Evolutionary conservation across 2,329 filamentous ascomycete genomes (phyloP), one percentile per base, ranked within the genome.

Genomic region (Neurospora sp.): DNA sequence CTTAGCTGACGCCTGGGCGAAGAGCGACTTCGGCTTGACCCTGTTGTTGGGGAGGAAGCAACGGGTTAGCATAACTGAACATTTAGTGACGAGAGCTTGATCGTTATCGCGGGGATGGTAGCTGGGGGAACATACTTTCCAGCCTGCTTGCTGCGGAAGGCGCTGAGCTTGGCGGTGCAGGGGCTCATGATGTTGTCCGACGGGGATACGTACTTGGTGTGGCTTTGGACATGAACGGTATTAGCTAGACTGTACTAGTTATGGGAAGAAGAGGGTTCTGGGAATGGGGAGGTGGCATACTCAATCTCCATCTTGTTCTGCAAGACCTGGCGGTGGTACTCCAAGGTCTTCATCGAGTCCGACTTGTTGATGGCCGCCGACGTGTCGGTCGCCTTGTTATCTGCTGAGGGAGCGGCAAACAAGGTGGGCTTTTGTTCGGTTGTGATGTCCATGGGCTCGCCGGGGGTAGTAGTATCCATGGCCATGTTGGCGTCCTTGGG

Each of bases 121-220:
- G 37, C 12, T 39, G 6, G 6, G 17, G 17, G 19, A 6, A 85
- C 87, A 78, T 84, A 92, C 90, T 93, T 95, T 82, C 86, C 86
- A 72, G 89, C 89, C 77, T 92, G 90, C 83, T 93, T 93, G 82
- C 88, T 92, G 81, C 92, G 91, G 80, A 94, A 88, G 52, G 91
- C 90, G 73, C 86, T 91, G 76, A 96, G 87, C 85, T 96, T 96
- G 80, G 91, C 90, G 19, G 90, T 91, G 80, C 92, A 93, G 41
- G 92, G 92, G 76, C 91, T 93, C 89, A 93, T 92, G 83, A 96
- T 94, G 81, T 88, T 89, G 80, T 96, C 92, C n/a, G 91, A 94
- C 2, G 92, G 92, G 19, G 91, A 94, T 79, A 94, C 84, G 81
- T 94, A 95, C 75, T 74, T 76, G 72, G 75, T 78, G 73, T 46